Evolutionary conservation across 2,329 filamentous ascomycete species (phyloP).

Genomic region (Neonectria sp.): DNA sequence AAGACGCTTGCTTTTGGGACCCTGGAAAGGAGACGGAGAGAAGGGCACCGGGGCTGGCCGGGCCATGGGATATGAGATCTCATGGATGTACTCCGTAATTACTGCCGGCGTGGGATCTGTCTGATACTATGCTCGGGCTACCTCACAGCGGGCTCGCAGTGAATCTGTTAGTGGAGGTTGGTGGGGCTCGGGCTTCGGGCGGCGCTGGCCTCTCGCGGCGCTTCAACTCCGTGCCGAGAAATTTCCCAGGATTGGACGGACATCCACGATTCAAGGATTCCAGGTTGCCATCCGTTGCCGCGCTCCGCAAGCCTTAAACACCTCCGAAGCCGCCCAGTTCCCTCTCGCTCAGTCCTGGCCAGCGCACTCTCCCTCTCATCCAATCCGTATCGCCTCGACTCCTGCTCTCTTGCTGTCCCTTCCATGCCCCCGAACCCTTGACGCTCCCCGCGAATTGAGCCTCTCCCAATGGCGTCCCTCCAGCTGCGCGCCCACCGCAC

Average conservation of each 20-base stretch:
- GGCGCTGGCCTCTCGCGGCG: constrained; percentile 38
- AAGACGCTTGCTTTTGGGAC: neutral
- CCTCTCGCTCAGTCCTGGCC: constrained; percentile 1
- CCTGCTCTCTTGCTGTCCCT: constrained; percentile 1
- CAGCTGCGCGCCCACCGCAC: constrained; percentile 51
- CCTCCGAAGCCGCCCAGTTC: constrained; percentile 22
- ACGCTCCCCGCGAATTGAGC: constrained; percentile 28
- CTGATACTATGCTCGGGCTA: neutral
- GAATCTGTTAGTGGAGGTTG: constrained; percentile 1
- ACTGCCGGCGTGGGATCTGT: neutral
- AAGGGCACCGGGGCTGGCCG: constrained; percentile 13
- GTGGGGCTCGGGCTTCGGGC: constrained; percentile 41
- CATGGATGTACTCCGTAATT: neutral
- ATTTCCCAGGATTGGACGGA: constrained; percentile 33
- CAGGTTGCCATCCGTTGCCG: constrained; percentile 35
- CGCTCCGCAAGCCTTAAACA: constrained; percentile 41
- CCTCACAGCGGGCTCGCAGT: too few species aligned
- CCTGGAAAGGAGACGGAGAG: neutral
- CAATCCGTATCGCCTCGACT: neutral
- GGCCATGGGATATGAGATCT: constrained; percentile 15
- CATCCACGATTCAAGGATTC: neutral
- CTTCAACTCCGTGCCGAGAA: constrained; percentile 48
- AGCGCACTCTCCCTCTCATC: constrained; percentile 4
- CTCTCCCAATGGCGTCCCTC: constrained; percentile 51
- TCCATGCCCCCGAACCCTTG: constrained; percentile 13